phyloP scores from a whole-genome alignment of 768 basidiomycete species.

The Leccinellum rugosiceps region DNA sequence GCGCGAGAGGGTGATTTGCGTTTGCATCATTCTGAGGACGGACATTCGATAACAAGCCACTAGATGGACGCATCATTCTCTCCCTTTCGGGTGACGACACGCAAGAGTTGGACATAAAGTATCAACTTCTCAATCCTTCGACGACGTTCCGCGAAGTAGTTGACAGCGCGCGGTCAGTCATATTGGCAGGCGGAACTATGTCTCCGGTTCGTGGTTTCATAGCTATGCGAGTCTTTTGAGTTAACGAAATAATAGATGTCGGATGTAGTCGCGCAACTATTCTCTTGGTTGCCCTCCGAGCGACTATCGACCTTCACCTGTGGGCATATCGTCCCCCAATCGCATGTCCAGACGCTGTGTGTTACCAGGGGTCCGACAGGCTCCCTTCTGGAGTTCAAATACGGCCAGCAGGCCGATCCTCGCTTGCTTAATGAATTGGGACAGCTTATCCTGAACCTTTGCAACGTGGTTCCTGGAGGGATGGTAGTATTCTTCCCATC shows the following conservation, averaged over 20 bases:
- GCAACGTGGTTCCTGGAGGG: slow-evolving; percentile 76
- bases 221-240: background rate
- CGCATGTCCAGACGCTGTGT: slow-evolving; percentile 74
- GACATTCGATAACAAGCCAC: background rate
- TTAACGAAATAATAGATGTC: slow-evolving; percentile 55
- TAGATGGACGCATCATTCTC: slow-evolving; percentile 78
- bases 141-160: slow-evolving; percentile 84
- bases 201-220: slow-evolving; percentile 68
- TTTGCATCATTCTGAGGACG: background rate
- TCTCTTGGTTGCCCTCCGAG: slow-evolving; percentile 57
- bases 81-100: slow-evolving; percentile 38
- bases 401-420: slow-evolving; percentile 64
- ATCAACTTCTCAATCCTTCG: slow-evolving; percentile 89
- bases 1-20: slow-evolving; percentile 59
- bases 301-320: slow-evolving; percentile 83
- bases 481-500: slow-evolving; percentile 95
- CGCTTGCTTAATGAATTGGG: slow-evolving; percentile 78
- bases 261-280: slow-evolving; percentile 82
- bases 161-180: slow-evolving; percentile 74
- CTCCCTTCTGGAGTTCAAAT: slow-evolving; percentile 76
- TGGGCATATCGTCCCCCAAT: slow-evolving; percentile 83
- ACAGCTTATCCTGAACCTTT: slow-evolving; percentile 76
- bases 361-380: slow-evolving; percentile 74
- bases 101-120: slow-evolving; percentile 66
- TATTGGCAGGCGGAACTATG: slow-evolving; percentile 97